phyloP scores from a whole-genome alignment of 2,329 filamentous ascomycete species.

The Bipolaris victoriae region DNA sequence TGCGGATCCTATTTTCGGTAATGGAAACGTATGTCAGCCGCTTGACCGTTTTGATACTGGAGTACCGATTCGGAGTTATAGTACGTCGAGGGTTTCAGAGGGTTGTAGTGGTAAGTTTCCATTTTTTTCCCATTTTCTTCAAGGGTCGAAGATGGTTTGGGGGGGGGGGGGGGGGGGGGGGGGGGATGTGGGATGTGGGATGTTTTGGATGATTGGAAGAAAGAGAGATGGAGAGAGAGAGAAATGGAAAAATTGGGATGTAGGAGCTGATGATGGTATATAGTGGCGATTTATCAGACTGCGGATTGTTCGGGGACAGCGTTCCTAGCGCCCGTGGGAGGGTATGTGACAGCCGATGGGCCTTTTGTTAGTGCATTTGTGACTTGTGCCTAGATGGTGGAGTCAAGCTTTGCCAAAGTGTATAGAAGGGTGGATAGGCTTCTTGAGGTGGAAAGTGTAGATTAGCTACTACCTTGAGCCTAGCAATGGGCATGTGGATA shows the following conservation, averaged over 20 bases:
- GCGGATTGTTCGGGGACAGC: conserved; percentile 10
- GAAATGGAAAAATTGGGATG: background rate
- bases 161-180: no score
- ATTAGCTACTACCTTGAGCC: background rate
- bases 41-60: conserved; percentile 18
- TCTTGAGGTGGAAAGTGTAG: background rate
- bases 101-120: background rate
- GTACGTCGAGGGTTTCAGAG: conserved; percentile 2
- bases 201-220: background rate
- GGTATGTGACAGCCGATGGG: conserved; percentile 12
- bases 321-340: conserved; percentile 6
- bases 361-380: conserved; percentile 19
- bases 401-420: background rate
- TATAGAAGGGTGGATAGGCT: background rate
- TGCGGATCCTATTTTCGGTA: conserved; percentile 25
- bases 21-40: conserved; percentile 18
- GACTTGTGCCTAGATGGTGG: conserved; percentile 3
- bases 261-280: background rate
- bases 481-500: background rate
- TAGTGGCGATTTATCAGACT: conserved; percentile 15
- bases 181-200: no score
- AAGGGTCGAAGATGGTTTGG: background rate
- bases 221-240: no score
- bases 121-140: background rate
- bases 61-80: conserved; percentile 19